Evolutionary conservation across 1,284 basidiomycete genomes (phyloP).

Genomic region (Boletus hoseneyae): DNA sequence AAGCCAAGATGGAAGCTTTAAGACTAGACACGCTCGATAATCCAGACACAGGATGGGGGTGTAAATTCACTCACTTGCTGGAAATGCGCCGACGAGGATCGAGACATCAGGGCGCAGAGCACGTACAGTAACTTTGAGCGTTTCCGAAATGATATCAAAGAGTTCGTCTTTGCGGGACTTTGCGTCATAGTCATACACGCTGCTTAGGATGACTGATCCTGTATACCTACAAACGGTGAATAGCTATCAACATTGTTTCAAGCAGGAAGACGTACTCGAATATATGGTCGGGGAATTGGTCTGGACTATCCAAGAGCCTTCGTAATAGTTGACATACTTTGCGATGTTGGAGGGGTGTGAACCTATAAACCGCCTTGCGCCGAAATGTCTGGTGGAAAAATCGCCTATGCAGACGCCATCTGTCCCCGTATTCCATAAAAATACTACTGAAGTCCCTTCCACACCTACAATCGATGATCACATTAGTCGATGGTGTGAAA

Average conservation of each 20-base stretch:
- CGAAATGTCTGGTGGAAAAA: conserved; percentile 38
- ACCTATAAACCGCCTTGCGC: conserved; percentile 23
- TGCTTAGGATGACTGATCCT: conserved; percentile 24
- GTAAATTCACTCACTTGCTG: conserved; percentile 14
- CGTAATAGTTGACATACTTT: conserved; percentile 35
- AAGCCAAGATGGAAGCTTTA: conserved; percentile 22
- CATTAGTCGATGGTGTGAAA: conserved; percentile 8
- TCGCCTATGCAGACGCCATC: conserved; percentile 41
- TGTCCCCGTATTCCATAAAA: conserved; percentile 37
- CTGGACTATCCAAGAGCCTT: conserved; percentile 30
- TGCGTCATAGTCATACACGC: conserved; percentile 27
- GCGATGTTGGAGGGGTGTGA: conserved; percentile 30
- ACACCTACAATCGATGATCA: conserved; percentile 33
- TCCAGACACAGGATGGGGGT: background rate
- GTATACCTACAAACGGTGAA: conserved; percentile 19
- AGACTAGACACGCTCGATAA: conserved; percentile 12
- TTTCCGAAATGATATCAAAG: conserved; percentile 8
- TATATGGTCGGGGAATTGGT: conserved; percentile 29
- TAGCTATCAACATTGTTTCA: background rate
- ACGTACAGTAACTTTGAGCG: conserved; percentile 5
- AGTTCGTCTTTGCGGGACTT: conserved; percentile 16
- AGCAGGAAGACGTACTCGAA: conserved; percentile 15
- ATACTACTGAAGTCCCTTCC: conserved; percentile 37
- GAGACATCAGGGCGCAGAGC: conserved; percentile 25
- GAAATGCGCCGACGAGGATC: conserved; percentile 22